Evolutionary conservation across 441 rosid genomes (phyloP).

Genomic region (Brassica balearica): DNA sequence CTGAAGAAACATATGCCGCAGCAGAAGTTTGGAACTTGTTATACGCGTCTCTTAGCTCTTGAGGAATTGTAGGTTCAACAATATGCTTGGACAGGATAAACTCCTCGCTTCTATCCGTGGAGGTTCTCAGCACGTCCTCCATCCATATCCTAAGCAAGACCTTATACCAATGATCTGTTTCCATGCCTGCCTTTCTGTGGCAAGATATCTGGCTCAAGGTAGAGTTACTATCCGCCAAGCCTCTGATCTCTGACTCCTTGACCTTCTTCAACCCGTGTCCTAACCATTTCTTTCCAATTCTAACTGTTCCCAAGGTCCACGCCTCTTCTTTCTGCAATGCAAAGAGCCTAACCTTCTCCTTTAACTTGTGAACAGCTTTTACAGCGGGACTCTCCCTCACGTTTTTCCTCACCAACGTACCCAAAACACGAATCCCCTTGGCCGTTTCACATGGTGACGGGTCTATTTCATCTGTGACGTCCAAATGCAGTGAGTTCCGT

Average conservation of each 20-base stretch:
- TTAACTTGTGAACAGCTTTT: conserved; percentile 84
- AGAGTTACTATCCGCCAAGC: conserved; percentile 71
- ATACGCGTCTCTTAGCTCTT: conserved; percentile 74
- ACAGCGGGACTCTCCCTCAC: conserved; percentile 68
- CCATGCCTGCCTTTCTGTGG: conserved; percentile 88
- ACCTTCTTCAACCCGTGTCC: conserved; percentile 93
- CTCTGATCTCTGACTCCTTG: conserved; percentile 92
- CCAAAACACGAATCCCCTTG: conserved; percentile 69
- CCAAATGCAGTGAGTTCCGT: conserved; percentile 57
- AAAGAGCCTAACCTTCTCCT: conserved; percentile 77
- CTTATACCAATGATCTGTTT: conserved; percentile 97
- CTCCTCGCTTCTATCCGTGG: conserved; percentile 64
- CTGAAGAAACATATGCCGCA: conserved; percentile 75
- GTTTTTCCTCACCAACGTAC: conserved; percentile 65
- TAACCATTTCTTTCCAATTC: conserved; percentile 92
- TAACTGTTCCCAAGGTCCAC: conserved; percentile 76
- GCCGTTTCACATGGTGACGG: conserved; percentile 55
- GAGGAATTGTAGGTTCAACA: conserved; percentile 80
- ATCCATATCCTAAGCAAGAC: conserved; percentile 77
- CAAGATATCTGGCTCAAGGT: conserved; percentile 71
- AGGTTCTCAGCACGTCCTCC: conserved; percentile 62
- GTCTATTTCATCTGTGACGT: conserved; percentile 56
- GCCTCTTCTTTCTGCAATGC: conserved; percentile 81
- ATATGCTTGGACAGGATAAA: conserved; percentile 70
- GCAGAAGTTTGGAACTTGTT: conserved; percentile 71